These are phyloP conservation scores for Iberis pinnata DNA, from an alignment of 345 rosid species.

Conservation along the genomic window DNA sequence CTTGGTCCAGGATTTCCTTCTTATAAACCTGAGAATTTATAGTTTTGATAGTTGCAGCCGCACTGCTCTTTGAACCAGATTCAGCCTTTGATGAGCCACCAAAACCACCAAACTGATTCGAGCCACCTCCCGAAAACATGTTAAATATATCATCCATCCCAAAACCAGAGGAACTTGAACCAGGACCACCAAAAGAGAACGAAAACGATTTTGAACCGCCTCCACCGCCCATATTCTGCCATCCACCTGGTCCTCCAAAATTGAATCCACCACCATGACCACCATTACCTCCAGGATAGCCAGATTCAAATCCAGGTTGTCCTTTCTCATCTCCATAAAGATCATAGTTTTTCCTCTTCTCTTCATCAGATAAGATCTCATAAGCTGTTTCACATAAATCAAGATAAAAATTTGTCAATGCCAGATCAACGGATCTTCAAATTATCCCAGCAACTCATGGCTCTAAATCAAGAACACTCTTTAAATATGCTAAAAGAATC, in stretches of 20 bases:
- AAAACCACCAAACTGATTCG: conserved; percentile 42
- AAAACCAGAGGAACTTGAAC: conserved; percentile 50
- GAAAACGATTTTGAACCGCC: conserved; percentile 62
- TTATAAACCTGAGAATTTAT: conserved; percentile 48
- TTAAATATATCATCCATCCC: conserved; percentile 60
- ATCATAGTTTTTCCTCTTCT: conserved; percentile 82
- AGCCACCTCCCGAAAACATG: conserved; percentile 46
- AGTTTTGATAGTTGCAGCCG: conserved; percentile 38
- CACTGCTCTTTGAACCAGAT: conserved; percentile 37
- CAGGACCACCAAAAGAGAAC: conserved; percentile 61
- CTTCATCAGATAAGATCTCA: conserved; percentile 83
- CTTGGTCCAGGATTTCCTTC: conserved; percentile 59
- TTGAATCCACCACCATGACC: conserved; percentile 56
- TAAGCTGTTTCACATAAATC: conserved; percentile 54
- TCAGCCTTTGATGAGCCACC: conserved; percentile 49
- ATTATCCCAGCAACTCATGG: too few relatives aligned
- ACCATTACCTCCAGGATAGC: conserved; percentile 52
- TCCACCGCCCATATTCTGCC: conserved; percentile 67
- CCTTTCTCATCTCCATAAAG: conserved; percentile 87
- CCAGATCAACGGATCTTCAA: not conserved
- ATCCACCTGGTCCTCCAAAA: conserved; percentile 56
- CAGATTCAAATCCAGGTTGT: conserved; percentile 67
- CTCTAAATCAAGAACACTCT: conserved; percentile 6
- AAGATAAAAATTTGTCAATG: too few relatives aligned
- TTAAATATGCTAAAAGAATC: not conserved